Evolutionary conservation across 129 eudicot species (phyloP).

Genomic region (Flaveria trinervia): DNA sequence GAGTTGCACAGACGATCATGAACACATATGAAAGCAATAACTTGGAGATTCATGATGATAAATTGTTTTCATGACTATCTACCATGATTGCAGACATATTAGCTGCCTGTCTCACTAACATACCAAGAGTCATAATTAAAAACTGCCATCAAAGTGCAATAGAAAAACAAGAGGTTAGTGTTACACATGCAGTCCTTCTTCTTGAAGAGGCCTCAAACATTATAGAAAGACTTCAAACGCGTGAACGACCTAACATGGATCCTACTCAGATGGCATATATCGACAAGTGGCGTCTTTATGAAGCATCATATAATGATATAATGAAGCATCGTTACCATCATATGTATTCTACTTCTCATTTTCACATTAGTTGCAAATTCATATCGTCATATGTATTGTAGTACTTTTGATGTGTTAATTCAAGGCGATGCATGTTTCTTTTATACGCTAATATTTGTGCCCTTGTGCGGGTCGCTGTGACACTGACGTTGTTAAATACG

Average conservation of each 20-base stretch:
- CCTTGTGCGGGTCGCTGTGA: too few relatives aligned
- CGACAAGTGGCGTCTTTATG: neutral
- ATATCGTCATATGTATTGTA: too few relatives aligned
- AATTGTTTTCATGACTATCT: neutral
- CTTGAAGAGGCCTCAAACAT: neutral
- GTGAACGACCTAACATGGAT: neutral
- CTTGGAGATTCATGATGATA: neutral
- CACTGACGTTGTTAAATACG: too few relatives aligned
- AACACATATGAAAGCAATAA: neutral
- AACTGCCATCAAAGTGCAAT: neutral
- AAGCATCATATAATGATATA: too few relatives aligned
- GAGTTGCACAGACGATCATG: neutral
- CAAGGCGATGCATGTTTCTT: too few relatives aligned
- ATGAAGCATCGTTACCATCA: too few relatives aligned
- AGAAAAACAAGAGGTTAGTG: conserved; percentile 16
- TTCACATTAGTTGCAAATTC: too few relatives aligned
- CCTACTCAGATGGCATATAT: neutral
- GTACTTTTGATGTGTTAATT: too few relatives aligned
- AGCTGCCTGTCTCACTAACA: conserved; percentile 10
- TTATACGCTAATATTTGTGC: too few relatives aligned
- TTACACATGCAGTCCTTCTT: neutral
- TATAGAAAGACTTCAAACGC: neutral
- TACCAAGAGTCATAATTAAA: neutral
- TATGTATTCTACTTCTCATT: too few relatives aligned
- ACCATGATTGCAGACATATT: conserved; percentile 2